Base-by-base conservation (phyloP, 371 early-diverging fungal genomes). In the Blakeslea trispora region DNA sequence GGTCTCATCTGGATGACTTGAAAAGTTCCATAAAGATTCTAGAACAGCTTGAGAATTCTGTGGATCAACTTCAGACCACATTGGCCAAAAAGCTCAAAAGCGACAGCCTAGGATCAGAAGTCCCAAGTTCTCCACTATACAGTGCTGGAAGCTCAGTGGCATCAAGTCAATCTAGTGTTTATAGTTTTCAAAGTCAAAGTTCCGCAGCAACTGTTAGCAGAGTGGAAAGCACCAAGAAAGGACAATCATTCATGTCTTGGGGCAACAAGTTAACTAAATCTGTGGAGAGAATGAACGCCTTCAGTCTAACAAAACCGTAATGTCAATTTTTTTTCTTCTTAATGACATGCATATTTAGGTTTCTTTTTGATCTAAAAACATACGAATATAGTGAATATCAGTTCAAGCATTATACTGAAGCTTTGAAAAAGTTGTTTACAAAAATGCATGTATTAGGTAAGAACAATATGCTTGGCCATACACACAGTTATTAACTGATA, bases 261-360 rank as follows among this genome's bases (percentile, higher is more conserved):
- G 75, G 80, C 5, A 66, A 61, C 40, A 79, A 79, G 53, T 35
- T 79, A 21, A 60, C 68, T 34, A 79, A 79, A 59, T 79, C 80
- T 23, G 80, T 79, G 7, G 80, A 79, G 49, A 65, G 75, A 5
- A 79, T 79, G 73, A 79, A 79, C 66, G 79, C 79, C 0, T 79
- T 79, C 53, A 70, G 73, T 55, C 58, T 74, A 41, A 71, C 69
- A n/a, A 74, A 74, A 64, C 57, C 66, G 75, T 75, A 66, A 48
- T 31, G 18, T 31, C 14, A 4, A 35, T 17, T 15, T 45, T n/a
- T 17, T 15, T 21, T 2, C n/a, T 3, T 41, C 6, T 14, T 14
- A 32, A 19, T 19, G 7, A 11, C 48, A 28, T 24, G 15, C 28
- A n/a, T 24, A 5, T 8, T 49, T 45, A 19, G n/a, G 50, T 55